Evolutionary conservation across 2,329 filamentous ascomycete genomes (phyloP), one percentile per base, ranked within the genome.

Genomic region (Graphium sp.): DNA sequence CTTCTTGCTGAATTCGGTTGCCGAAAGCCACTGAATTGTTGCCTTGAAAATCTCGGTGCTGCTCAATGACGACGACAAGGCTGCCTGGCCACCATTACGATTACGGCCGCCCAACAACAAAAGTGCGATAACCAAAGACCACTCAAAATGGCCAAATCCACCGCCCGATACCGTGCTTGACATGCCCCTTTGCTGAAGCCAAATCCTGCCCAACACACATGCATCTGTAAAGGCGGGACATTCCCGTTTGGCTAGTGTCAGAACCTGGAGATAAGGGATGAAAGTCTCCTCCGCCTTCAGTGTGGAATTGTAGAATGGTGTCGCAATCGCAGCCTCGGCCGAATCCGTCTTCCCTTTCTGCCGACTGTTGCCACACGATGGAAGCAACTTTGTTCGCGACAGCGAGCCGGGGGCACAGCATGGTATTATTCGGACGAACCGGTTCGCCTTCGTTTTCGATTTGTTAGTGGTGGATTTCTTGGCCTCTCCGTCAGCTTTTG

Each of bases 1-100:
- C 38, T 69, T 78, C 40, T 69, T 75, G 32, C 57, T 59, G 31
- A 94, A 57, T 42, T 93, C 75, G 21, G 69, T 75, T 2, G 69
- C 66, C 2, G 78, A 73, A 12, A 98, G 57, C 39, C 87, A 89
- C 45, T 94, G 87, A n/a, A 98, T 57, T 2, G 76, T 74, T 3
- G 83, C 85, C 52, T 94, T 95, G 64, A 98, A 94, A 24, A 95
- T 63, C 50, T 95, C 87, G 15, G 87, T 89, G 50, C 78, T 79
- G 55, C 79, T 93, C 41, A 93, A 78, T 6, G 81, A 81, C 5
- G 70, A 62, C 5, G 84, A 83, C 11, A 95, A 61, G 5, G 81
- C 55, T 2, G 77, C 65, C 37, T 73, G 67, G 2, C 79, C 78
- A 12, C 34, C 31, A 22, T 33, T 33, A 12, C 25, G 24, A 34